A percentile compares a stretch with the other conserved stretches of the same genome.
Conservation (phyloP, 2,329 filamentous ascomycete species). For the Fusarium sp. region DNA sequence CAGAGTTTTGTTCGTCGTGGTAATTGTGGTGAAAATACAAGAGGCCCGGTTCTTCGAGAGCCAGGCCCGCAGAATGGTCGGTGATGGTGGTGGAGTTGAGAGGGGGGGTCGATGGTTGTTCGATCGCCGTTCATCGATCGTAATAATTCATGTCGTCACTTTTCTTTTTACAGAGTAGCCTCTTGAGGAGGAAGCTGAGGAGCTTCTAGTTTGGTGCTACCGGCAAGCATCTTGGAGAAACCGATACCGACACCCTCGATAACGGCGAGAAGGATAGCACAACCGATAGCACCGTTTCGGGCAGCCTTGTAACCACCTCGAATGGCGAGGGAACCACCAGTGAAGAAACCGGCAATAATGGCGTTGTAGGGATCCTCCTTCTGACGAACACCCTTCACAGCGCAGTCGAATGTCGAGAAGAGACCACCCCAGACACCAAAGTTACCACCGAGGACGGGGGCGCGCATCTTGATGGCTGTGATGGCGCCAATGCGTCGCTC, state of each 20-base stretch:
- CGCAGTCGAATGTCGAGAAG: constrained; percentile 96
- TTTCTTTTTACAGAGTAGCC: constrained; percentile 46
- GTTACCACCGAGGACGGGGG: constrained; percentile 96
- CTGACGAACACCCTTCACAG: constrained; percentile 92
- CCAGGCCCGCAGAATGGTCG: constrained; percentile 21
- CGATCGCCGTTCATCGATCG: constrained; percentile 27
- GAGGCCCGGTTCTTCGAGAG: constrained; percentile 20
- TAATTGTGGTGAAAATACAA: constrained; percentile 43
- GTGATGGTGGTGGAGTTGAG: constrained; percentile 47
- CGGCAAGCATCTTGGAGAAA: constrained; percentile 94
- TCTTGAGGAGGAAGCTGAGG: constrained; percentile 54
- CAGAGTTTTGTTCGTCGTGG: constrained; percentile 39
- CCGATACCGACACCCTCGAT: constrained; percentile 98
- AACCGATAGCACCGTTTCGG: constrained; percentile 95
- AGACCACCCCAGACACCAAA: constrained; percentile 98
- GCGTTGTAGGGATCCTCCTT: constrained; percentile 99
- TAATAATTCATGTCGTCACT: constrained; percentile 28
- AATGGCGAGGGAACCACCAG: constrained; percentile 90
- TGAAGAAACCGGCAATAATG: constrained; percentile 98
- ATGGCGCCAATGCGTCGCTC: constrained; percentile 96
- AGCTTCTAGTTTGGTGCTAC: constrained; percentile 85
- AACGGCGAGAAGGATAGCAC: constrained; percentile 92
- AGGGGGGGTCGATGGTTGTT: constrained; percentile 38
- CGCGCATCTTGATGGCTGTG: constrained; percentile 97
- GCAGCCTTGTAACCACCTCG: constrained; percentile 93